Evolutionary conservation across 2,329 filamentous ascomycete genomes (phyloP), one percentile per base, ranked within the genome.

Genomic region (Diaporthe sp.): DNA sequence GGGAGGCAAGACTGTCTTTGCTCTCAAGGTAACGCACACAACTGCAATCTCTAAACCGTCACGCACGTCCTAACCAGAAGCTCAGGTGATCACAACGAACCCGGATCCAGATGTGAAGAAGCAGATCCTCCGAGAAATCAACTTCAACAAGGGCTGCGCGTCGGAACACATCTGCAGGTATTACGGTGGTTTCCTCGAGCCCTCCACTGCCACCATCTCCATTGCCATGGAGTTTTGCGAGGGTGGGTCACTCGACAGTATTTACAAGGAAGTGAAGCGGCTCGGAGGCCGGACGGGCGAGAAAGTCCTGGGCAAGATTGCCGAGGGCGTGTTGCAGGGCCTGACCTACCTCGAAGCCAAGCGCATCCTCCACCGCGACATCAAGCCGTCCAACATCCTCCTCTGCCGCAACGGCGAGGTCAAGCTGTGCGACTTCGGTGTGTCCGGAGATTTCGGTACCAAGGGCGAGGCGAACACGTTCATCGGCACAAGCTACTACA

Each of bases 201-300:
- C 97, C 75, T 94, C 95, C n/a, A 97, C 95, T 13, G 95, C 96
- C 70, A 98, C 96, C 65, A 98, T 99, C 79, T 98, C 95, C 65
- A 99, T 99, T 82, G 96, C 95, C 75, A 99, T 99, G 97, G 97
- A 99, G 83, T 98, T 98, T 81, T 99, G 97, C 83, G 97, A 98
- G 85, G 97, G 97, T 75, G 97, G 97, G 72, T 98, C 95, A 63
- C 90, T 99, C 28, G 96, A 99, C 86, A 97, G 95, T 82, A 97
- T 99, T 78, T 99, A 99, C 87, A 95, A 95, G 79, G 97, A 99
- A 85, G 96, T 99, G 49, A 98, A 98, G 87, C 95, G 97, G 80
- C 91, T 98, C 2, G 96, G 96, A 57, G 97, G 97, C 15, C 92
- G 97, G 68, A 98, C 96, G 0, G 97, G 97, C 79, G 97, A 99